Evolutionary conservation across 129 eudicot species (phyloP), one percentile per base, ranked within the genome.

Genomic region (Flaveria ramosissima): DNA sequence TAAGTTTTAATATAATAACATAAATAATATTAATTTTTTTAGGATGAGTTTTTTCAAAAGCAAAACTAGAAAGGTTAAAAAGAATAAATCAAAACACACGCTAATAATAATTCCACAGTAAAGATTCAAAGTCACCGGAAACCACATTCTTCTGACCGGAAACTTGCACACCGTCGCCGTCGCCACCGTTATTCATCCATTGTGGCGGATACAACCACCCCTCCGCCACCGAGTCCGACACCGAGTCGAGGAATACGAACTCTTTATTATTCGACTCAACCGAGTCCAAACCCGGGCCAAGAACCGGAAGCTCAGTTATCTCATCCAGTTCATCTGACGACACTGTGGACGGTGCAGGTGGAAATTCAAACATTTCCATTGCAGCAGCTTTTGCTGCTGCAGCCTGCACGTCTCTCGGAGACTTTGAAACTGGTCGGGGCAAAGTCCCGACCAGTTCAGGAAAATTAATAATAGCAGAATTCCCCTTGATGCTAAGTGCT

Each of bases 341-440:
- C 47, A 52, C 60, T 3, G 78, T 17, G 5, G 85, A 71, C 5
- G 79, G 67, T 5, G 73, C n/a, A 0, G 81, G 20, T 1, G 71
- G 70, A 47, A 73, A 50, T 51, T 88, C 90, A 53, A 90, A 83
- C 26, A 59, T 65, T 8, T 88, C 96, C 98, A 93, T 93, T 4
- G 96, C 90, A 0, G 98, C 97, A 3, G 98, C 98, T 73, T 91
- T 87, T 0, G 96, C 86, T 3, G 97, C 98, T 0, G 98, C 98
- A 0, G 89, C 96, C 77, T 87, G 98, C 0, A 93, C 86, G 39
- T 93, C 98, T 5, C 89, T 82, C 0, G 96, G 98, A 3, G 90
- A 84, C 21, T 77, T 78, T 0, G 98, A 88, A 3, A 45, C 85
- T 0, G 98, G 93, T 16, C 90, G 80, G n/a, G 97, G 96, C 7